Evolutionary conservation across 2,329 filamentous ascomycete genomes (phyloP).

Genomic region (Aureobasidium mangrovei): DNA sequence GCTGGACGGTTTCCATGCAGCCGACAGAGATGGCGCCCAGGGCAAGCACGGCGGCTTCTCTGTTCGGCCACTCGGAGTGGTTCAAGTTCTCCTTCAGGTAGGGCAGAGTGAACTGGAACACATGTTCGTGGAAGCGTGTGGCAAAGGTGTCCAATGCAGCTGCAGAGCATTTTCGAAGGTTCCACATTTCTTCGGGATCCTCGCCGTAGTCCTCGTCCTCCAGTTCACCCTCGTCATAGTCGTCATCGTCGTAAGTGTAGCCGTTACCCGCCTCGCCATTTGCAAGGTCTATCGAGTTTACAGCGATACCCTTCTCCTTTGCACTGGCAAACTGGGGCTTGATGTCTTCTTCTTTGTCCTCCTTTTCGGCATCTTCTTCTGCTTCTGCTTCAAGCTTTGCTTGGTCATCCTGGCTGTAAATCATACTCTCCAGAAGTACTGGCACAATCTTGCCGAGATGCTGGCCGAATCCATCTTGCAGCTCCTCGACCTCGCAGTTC

Average conservation of each 20-base stretch:
- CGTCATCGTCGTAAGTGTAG: constrained; percentile 51
- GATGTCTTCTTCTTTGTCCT: constrained; percentile 84
- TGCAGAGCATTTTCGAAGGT: constrained; percentile 90
- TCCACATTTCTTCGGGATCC: constrained; percentile 89
- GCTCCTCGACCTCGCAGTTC: constrained; percentile 74
- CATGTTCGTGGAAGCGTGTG: constrained; percentile 74
- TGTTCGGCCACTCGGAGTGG: constrained; percentile 81
- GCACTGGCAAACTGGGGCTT: constrained; percentile 80
- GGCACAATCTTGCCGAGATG: constrained; percentile 80
- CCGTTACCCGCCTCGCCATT: constrained; percentile 27
- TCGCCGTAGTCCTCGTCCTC: constrained; percentile 59
- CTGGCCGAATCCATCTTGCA: constrained; percentile 68
- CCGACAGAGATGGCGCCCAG: constrained; percentile 92
- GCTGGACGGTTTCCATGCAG: constrained; percentile 80
- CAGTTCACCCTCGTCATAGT: constrained; percentile 81
- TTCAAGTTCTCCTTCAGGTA: constrained; percentile 86
- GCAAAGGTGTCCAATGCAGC: constrained; percentile 92
- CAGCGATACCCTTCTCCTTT: constrained; percentile 19
- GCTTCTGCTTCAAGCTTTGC: constrained; percentile 67
- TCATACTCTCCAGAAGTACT: constrained; percentile 86
- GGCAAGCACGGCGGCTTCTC: constrained; percentile 89
- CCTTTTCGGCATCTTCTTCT: constrained; percentile 79
- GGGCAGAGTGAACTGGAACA: constrained; percentile 86
- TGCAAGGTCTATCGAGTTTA: constrained; percentile 29
- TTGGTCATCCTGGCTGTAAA: constrained; percentile 92